These are phyloP conservation scores for Albugo laibachii DNA, from an alignment of 352 stramenopile genomes.

Conservation along the genomic window DNA sequence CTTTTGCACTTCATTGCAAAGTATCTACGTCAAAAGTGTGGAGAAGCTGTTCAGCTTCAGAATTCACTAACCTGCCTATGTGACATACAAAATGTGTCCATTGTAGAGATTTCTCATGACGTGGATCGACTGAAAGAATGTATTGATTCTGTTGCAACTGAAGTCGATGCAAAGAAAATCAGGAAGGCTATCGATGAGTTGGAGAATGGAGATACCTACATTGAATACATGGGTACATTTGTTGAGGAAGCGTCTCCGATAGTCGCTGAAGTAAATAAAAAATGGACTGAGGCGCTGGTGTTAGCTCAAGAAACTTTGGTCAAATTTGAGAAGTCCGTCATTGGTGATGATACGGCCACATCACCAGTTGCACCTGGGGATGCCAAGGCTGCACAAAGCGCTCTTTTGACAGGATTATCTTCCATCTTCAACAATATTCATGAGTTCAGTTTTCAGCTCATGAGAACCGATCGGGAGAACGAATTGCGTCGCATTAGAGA, in stretches of 20 bases:
- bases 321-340: constrained; percentile 17
- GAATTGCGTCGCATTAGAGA: constrained; percentile 46
- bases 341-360: neutral
- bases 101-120: constrained; percentile 44
- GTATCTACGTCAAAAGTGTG: constrained; percentile 46
- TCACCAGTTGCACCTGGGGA: constrained; percentile 14
- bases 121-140: constrained; percentile 45
- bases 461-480: constrained; percentile 55
- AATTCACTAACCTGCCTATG: constrained; percentile 47
- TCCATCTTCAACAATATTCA: constrained; percentile 60
- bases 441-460: constrained; percentile 59
- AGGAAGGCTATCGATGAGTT: constrained; percentile 62
- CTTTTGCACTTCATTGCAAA: constrained; percentile 54
- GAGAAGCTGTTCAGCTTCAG: constrained; percentile 31
- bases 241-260: constrained; percentile 17
- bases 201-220: constrained; percentile 34
- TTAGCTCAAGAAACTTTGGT: constrained; percentile 36
- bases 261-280: constrained; percentile 16
- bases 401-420: constrained; percentile 17
- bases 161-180: constrained; percentile 39
- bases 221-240: constrained; percentile 43
- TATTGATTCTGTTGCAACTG: constrained; percentile 32
- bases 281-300: constrained; percentile 24
- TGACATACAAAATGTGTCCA: constrained; percentile 56
- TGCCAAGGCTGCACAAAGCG: constrained; percentile 11